Percentiles rank a stretch among this genome's conserved stretches.
These are phyloP conservation scores for Pseudozyma hubeiensis DNA, from an alignment of 1,284 basidiomycete species.

Conservation along the genomic window DNA sequence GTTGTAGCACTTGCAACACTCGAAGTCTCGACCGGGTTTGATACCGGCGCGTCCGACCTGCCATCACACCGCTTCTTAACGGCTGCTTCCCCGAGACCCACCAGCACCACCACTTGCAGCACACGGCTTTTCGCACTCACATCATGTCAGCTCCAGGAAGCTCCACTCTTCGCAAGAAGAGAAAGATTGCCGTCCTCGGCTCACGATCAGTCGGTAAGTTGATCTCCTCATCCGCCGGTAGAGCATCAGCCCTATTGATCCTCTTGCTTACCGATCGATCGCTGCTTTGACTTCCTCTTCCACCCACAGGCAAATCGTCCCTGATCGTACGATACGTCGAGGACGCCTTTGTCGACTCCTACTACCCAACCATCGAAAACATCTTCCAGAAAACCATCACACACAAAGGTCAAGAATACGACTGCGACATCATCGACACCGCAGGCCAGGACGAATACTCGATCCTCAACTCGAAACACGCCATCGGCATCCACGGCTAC, in stretches of 20 bases:
- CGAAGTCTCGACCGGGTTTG: neutral
- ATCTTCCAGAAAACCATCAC: constrained; percentile 86
- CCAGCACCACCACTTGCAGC: neutral
- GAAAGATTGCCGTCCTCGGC: constrained; percentile 68
- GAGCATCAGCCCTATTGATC: neutral
- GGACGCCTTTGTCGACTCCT: constrained; percentile 76
- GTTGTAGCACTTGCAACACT: too few relatives aligned
- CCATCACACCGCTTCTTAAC: neutral
- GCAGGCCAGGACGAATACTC: constrained; percentile 94
- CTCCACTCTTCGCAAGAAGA: constrained; percentile 62
- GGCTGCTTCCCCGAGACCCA: neutral
- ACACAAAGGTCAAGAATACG: constrained; percentile 85
- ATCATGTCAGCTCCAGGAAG: constrained; percentile 46
- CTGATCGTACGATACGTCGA: constrained; percentile 71
- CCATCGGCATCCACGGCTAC: constrained; percentile 85
- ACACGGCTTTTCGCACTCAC: neutral
- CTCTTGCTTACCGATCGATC: neutral
- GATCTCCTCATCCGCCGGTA: neutral
- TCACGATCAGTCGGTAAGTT: constrained; percentile 64
- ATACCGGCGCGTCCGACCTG: constrained; percentile 2
- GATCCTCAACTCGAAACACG: constrained; percentile 82
- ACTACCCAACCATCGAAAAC: constrained; percentile 95
- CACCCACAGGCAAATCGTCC: constrained; percentile 78
- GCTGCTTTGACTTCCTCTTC: constrained; percentile 1
- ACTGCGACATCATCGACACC: constrained; percentile 98